These are phyloP conservation scores for Neostapfia colusana DNA, from an alignment of 176 grass and related monocot genomes.

Conservation along the genomic window DNA sequence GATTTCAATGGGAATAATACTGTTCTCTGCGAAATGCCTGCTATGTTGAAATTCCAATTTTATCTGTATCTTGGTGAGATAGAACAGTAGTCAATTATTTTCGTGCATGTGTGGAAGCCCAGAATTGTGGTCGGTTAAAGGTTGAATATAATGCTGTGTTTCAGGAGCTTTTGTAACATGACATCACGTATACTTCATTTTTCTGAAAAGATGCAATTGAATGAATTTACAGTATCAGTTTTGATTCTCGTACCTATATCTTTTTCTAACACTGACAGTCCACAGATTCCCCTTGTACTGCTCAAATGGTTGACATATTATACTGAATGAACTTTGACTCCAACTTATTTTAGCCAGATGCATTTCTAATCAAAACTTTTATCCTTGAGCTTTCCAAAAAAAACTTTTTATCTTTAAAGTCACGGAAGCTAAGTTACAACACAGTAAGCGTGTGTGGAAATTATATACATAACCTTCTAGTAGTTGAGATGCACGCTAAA, in stretches of 20 bases:
- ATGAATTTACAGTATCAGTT: background rate
- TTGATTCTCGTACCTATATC: too few species aligned
- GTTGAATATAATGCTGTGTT: slow-evolving; percentile 31
- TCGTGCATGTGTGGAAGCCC: slow-evolving; percentile 39
- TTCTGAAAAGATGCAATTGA: slow-evolving; percentile 33
- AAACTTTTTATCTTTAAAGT: background rate
- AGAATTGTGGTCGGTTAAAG: slow-evolving; percentile 10
- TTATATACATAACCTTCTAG: background rate
- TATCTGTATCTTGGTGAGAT: slow-evolving; percentile 36
- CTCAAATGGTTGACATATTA: background rate
- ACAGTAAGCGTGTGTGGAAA: background rate
- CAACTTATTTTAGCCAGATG: background rate
- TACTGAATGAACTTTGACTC: background rate
- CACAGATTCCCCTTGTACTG: background rate
- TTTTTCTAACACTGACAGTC: background rate
- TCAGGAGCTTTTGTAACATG: slow-evolving; percentile 41
- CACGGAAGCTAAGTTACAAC: background rate
- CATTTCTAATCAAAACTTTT: background rate
- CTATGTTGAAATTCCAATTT: background rate
- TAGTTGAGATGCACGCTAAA: slow-evolving; percentile 63
- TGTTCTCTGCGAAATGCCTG: slow-evolving; percentile 13
- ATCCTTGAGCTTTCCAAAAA: too few species aligned
- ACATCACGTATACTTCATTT: background rate
- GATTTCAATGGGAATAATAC: background rate
- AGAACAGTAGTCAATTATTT: slow-evolving; percentile 30